Percentiles rank a stretch among this genome's conserved stretches.
Evolutionary conservation across 805 yeast species (phyloP).

Genomic region (Monosporozyma servazzii): DNA sequence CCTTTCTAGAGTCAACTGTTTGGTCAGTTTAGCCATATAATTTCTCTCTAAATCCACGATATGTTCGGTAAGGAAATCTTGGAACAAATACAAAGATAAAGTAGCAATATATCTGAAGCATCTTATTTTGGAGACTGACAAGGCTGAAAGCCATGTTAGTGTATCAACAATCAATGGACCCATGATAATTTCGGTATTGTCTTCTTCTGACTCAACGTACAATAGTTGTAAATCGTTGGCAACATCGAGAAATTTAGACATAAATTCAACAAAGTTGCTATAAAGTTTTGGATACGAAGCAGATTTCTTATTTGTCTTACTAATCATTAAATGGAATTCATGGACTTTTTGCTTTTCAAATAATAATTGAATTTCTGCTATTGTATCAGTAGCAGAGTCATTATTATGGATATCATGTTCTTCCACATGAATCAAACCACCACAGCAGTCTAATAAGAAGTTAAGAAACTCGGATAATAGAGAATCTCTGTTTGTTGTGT

Average conservation of each 20-base stretch:
- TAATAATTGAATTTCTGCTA: constrained; percentile 57
- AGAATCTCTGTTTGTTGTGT: constrained; percentile 33
- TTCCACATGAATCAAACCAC: constrained; percentile 56
- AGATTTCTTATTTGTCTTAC: constrained; percentile 36
- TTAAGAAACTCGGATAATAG: constrained; percentile 61
- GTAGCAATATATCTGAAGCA: constrained; percentile 66
- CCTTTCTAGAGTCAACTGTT: constrained; percentile 31
- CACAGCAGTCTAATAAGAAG: constrained; percentile 59
- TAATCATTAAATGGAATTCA: constrained; percentile 59
- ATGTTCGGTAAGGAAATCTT: constrained; percentile 49
- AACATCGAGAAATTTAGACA: constrained; percentile 40
- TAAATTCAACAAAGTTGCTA: constrained; percentile 46
- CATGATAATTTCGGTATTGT: constrained; percentile 22
- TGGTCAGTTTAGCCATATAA: constrained; percentile 32
- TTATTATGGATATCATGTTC: constrained; percentile 66
- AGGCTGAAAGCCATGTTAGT: constrained; percentile 65
- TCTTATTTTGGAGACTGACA: constrained; percentile 61
- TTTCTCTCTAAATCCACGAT: constrained; percentile 31
- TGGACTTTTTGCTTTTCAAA: constrained; percentile 54
- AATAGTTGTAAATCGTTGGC: constrained; percentile 57
- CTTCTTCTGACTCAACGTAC: constrained; percentile 31
- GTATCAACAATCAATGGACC: constrained; percentile 36
- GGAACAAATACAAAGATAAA: constrained; percentile 46
- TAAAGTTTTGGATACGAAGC: constrained; percentile 38
- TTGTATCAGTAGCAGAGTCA: constrained; percentile 64